These are phyloP conservation scores for Hypomyces perniciosus DNA, from an alignment of 2,329 filamentous ascomycete species.

Conservation along the genomic window DNA sequence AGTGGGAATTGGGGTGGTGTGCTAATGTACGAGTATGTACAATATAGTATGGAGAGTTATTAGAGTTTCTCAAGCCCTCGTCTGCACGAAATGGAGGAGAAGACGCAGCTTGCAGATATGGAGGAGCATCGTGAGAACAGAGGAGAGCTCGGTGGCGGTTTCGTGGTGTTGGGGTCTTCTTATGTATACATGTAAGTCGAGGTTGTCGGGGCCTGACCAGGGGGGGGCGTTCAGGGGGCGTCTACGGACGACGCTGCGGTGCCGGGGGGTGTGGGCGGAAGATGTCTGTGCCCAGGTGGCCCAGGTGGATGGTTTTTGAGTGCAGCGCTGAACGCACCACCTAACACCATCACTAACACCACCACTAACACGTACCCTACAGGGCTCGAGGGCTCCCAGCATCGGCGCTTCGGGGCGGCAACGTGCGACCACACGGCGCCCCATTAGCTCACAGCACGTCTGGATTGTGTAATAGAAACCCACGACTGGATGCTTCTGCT, in stretches of 20 bases:
- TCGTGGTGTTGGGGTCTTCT: slow-evolving; percentile 11
- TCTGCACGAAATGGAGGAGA: neutral
- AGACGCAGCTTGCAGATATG: neutral
- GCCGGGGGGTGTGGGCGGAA: neutral
- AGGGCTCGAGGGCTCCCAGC: slow-evolving; percentile 1
- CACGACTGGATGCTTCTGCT: slow-evolving; percentile 28
- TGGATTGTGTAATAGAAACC: slow-evolving; percentile 47
- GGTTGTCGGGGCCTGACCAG: slow-evolving; percentile 8
- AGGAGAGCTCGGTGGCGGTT: slow-evolving; percentile 6
- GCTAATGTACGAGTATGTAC: no score
- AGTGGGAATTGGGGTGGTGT: no score
- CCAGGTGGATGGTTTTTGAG: no score
- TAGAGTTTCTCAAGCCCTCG: no score
- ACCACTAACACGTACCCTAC: neutral
- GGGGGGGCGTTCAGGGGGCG: slow-evolving; percentile 2
- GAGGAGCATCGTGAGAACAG: neutral
- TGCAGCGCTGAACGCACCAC: no score
- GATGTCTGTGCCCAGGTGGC: neutral
- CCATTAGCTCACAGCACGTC: slow-evolving; percentile 26
- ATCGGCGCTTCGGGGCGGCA: slow-evolving; percentile 9
- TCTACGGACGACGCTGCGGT: neutral
- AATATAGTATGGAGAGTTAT: no score
- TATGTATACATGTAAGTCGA: slow-evolving; percentile 8
- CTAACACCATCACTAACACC: neutral
- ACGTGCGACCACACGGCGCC: slow-evolving; percentile 12